Base-by-base conservation (phyloP, 169 alveolate species). In the Plasmodium berghei region DNA sequence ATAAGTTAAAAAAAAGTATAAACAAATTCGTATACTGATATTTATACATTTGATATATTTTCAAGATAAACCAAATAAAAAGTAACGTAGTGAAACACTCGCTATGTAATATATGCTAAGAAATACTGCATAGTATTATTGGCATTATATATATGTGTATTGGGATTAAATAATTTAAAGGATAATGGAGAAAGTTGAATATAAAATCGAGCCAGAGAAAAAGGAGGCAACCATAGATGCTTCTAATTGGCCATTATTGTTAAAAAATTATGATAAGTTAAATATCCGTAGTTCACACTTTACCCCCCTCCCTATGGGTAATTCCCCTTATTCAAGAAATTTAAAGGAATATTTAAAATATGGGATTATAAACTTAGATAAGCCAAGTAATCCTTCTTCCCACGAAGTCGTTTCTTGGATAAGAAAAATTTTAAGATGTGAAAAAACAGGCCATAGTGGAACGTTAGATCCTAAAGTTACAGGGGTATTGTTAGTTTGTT, bases 371-470 rank as follows among this genome's bases (percentile, higher is more conserved):
- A 98, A 98, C 92, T 96, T 99, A 85, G 99, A 99, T 95, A 98
- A 99, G 96, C 99, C 99, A 52, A 97, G 99, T 54, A 99, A 99
- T 94, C 99, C 99, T 26, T 98, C 99, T 18, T 98, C 99, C 55
- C 99, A 99, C 93, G 99, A 99, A 95, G 97, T 95, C 4, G 99
- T 99, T n/a, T 99, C 99, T 14, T 99, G 99, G 99, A 96, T 99
- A 52, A 99, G 98, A 93, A 97, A 98, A 86, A 98, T 99, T 66
- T 95, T 98, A 92, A 96, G 98, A 86, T 98, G 99, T 73, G 99
- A 99, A 91, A 99, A 99, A 96, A 99, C 99, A 22, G 99, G 99
- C 20, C 99, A 99, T 94, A 94, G 98, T 87, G 99, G 99, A 55
- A 98, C 99, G n/a, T 95, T 99, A 61, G 99, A 99, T 92, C 99